Base-by-base conservation (phyloP, 495 filamentous ascomycete genomes). In the Jackrogersella minutella region DNA sequence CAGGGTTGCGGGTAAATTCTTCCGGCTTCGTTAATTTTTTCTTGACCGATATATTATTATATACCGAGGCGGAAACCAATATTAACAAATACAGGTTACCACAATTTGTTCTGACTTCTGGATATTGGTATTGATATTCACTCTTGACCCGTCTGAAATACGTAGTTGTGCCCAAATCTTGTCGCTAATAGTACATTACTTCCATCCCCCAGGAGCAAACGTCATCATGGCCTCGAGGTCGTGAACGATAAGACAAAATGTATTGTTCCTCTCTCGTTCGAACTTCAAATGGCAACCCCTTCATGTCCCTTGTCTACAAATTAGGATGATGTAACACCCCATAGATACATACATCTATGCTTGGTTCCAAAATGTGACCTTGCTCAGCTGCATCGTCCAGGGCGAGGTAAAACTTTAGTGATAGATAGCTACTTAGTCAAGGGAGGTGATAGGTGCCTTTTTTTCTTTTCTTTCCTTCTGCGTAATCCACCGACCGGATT, bases 311-410 rank as follows among this genome's bases (percentile, higher is more conserved):
- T 21, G 44, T 37, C 37, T 62, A 57, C 22, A 61, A 53, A 66
- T 66, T 67, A 65, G 30, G 47, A 58, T 62, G 57, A 40, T 49
- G 47, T 47, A 55, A 62, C 58, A 56, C 47, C 58, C 47, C 19
- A 41, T 66, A 70, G 70, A 69, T 73, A 74, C 70, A 74, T 73
- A 74, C 60, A 62, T 67, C 67, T 74, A 71, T 68, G 66, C 55
- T 72, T 21, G 47, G 53, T 62, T 58, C 69, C 66, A 68, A 73
- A 71, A 73, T 62, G 21, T 52, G 46, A 53, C 36, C 50, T 64
- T 65, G 61, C 61, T 62, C 46, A 62, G 60, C 44, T 57, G 44
- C 37, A 41, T 64, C 50, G 37, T 54, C 51, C 22, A 49, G 58
- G 40, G 51, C 62, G 53, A 67, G 43, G 57, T 21, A 34, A 34